These are phyloP conservation scores for Sclerotinia borealis DNA, from an alignment of 2,329 filamentous ascomycete species.

Conservation along the genomic window DNA sequence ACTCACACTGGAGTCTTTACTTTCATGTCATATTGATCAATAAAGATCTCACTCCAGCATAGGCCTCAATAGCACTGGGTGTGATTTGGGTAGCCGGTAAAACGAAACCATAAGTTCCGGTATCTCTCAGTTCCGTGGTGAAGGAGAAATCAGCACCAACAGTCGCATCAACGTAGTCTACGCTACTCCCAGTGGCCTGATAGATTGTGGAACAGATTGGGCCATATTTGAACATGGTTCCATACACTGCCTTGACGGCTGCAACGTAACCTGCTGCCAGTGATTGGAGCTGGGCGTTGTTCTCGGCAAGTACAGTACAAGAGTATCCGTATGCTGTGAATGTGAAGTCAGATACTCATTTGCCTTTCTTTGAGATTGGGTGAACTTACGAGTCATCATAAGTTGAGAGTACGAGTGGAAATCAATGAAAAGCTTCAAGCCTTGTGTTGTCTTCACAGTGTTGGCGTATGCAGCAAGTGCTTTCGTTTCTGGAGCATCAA, in stretches of 20 bases:
- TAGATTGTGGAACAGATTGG: conserved; percentile 57
- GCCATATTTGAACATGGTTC: conserved; percentile 37
- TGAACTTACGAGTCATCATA: conserved; percentile 41
- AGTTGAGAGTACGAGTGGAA: conserved; percentile 59
- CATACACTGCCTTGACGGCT: conserved; percentile 51
- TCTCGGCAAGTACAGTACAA: conserved; percentile 42
- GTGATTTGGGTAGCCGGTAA: conserved; percentile 43
- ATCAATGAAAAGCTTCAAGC: conserved; percentile 58
- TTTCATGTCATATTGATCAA: conserved; percentile 20
- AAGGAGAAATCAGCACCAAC: conserved; percentile 34
- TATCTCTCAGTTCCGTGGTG: conserved; percentile 45
- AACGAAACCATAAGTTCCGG: conserved; percentile 43
- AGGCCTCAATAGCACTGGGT: conserved; percentile 42
- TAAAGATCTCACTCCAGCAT: conserved; percentile 34
- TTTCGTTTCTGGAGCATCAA: conserved; percentile 47
- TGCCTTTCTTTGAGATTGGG: neutral
- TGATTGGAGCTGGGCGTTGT: conserved; percentile 42
- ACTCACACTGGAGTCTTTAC: neutral
- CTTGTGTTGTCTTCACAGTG: conserved; percentile 38
- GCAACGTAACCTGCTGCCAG: conserved; percentile 44
- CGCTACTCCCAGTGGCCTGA: conserved; percentile 42
- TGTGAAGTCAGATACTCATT: neutral
- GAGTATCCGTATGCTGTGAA: conserved; percentile 50
- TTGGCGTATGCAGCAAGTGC: conserved; percentile 44
- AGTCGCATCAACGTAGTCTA: conserved; percentile 40